phyloP scores from a whole-genome alignment of 148 eudicot species.

The Vaccinium vitisidaea region DNA sequence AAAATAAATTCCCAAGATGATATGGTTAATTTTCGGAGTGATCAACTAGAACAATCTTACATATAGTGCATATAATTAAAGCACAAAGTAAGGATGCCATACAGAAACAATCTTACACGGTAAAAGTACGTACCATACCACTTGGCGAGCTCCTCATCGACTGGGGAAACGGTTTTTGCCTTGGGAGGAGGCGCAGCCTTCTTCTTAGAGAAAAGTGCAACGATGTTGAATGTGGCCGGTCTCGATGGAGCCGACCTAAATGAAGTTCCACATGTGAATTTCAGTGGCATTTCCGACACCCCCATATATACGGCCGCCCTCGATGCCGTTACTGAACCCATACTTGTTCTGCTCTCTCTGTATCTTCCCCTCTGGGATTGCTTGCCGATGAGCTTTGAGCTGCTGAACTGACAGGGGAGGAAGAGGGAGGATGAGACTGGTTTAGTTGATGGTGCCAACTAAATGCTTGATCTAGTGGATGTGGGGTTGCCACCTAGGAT shows the following conservation, averaged over 20 bases:
- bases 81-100: background rate
- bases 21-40: background rate
- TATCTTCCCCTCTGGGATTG: background rate
- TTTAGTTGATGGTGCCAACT: conserved; percentile 10
- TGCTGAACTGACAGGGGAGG: background rate
- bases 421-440: background rate
- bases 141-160: conserved; percentile 80
- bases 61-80: background rate
- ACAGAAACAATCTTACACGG: too few species aligned
- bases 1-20: background rate
- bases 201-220: conserved; percentile 71
- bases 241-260: conserved; percentile 31
- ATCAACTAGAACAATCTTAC: background rate
- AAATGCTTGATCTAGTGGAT: conserved; percentile 67
- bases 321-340: conserved; percentile 76
- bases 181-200: conserved; percentile 52
- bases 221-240: conserved; percentile 43
- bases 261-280: conserved; percentile 34
- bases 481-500: conserved; percentile 41
- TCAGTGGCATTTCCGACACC: conserved; percentile 58
- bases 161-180: conserved; percentile 49
- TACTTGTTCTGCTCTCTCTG: background rate
- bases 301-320: conserved; percentile 58
- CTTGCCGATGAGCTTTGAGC: background rate
- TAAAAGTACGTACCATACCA: conserved; percentile 67